Conservation (phyloP, 129 eudicot species). For the Sambucus nigra region DNA sequence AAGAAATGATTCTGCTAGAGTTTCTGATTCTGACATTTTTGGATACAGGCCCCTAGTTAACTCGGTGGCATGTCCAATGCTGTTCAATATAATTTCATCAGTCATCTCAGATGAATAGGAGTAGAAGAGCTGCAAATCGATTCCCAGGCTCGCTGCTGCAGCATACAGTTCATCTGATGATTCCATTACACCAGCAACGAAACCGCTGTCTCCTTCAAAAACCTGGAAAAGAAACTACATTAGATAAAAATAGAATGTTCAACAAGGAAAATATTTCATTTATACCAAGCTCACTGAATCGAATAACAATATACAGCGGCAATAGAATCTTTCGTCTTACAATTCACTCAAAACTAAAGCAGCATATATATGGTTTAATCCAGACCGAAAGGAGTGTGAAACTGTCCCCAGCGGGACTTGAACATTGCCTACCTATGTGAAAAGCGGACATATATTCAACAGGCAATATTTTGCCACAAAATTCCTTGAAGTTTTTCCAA, state of each 20-base stretch:
- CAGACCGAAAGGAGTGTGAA: too few species aligned
- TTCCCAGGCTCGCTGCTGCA: slow-evolving; percentile 80
- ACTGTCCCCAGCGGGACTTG: too few species aligned
- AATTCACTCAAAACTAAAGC: too few species aligned
- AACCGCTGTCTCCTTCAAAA: slow-evolving; percentile 81
- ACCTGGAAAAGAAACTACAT: slow-evolving; percentile 35
- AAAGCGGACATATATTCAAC: too few species aligned
- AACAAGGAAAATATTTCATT: slow-evolving; percentile 5
- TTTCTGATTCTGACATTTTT: slow-evolving; percentile 75
- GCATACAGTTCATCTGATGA: slow-evolving; percentile 92
- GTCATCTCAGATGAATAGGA: slow-evolving; percentile 68
- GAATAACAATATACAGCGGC: too few species aligned
- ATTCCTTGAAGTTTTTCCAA: background rate
- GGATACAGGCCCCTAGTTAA: slow-evolving; percentile 42
- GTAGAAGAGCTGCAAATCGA: slow-evolving; percentile 68
- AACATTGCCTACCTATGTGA: too few species aligned
- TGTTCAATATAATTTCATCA: slow-evolving; percentile 57
- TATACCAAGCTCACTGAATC: slow-evolving; percentile 6
- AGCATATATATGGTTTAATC: too few species aligned
- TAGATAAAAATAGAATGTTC: slow-evolving; percentile 4
- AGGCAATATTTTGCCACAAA: background rate
- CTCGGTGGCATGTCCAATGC: slow-evolving; percentile 41
- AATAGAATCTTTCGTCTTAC: too few species aligned
- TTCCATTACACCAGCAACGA: slow-evolving; percentile 67
- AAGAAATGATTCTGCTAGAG: slow-evolving; percentile 83